Base-by-base conservation (phyloP, 768 basidiomycete species). In the Suillus luteus region DNA sequence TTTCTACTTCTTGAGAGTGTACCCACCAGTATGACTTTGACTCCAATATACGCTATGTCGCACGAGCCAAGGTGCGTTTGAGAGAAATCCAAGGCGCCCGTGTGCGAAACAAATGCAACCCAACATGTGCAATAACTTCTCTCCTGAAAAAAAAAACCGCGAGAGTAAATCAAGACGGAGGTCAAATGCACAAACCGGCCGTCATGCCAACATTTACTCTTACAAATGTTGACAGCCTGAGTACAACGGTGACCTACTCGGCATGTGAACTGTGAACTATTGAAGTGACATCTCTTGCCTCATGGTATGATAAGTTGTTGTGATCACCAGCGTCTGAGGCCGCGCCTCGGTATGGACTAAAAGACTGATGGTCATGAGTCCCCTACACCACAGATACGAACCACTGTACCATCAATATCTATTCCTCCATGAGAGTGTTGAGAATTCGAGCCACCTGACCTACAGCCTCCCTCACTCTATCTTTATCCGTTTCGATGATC, bases 401-500 rank as follows among this genome's bases (percentile, higher is more conserved):
- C 15, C 22, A 57, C 33, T 58, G 27, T 19, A 41, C 24, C 57
- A 17, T 31, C 57, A 11, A 41, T 31, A 31, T 58, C 57, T 58
- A 58, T 41, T 41, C 57, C 31, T 69, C 79, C 82, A 90, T 85
- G 44, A 92, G 71, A 2, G 69, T 68, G 64, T 86, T 90, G 51
- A 93, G 69, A 22, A 81, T 82, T 63, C 90, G 79, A 12, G 81
- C 87, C 6, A 93, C 85, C 40, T 83, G 81, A 6, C 86, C 88
- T 22, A 88, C 86, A 0, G 80, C 88, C 66, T 89, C 86, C 59
- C 77, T 77, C 3, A 90, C 87, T 17, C 66, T 70, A 49, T 81
- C 81, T 69, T 69, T 73, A 27, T 92, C 88, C 14, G 67, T 69
- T 38, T 78, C 76, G 49, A 67, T 69, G 7, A 91, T 79, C 5